These are phyloP conservation scores for Scenedesmus sp. DNA, from an alignment of 163 green algal species.

Conservation along the genomic window DNA sequence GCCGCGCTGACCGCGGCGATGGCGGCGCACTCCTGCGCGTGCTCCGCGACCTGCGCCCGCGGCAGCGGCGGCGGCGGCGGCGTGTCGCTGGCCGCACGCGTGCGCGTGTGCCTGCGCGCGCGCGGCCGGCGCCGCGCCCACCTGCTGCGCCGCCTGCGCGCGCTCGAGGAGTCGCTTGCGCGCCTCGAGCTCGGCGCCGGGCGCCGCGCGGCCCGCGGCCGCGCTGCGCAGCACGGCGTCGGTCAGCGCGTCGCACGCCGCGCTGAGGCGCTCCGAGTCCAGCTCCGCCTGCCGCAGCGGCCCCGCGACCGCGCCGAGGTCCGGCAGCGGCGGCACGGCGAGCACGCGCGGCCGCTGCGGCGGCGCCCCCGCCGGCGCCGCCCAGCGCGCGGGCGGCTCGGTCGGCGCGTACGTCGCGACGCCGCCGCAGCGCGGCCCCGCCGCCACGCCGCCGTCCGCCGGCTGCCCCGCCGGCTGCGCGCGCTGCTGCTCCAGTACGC, in stretches of 20 bases:
- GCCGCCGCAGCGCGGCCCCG: neutral
- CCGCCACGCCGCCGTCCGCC: conserved; percentile 1
- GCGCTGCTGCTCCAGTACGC: conserved; percentile 59
- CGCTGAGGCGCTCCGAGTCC: conserved; percentile 16
- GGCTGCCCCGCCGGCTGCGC: neutral
- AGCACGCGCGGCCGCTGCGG: neutral
- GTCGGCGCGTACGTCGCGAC: no score
- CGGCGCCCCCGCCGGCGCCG: neutral
- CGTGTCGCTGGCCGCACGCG: no score
- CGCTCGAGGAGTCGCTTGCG: conserved; percentile 14
- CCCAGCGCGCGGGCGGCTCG: no score
- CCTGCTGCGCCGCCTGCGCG: conserved; percentile 32
- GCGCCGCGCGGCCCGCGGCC: neutral
- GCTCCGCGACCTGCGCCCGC: conserved; percentile 62
- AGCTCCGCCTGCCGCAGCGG: conserved; percentile 40
- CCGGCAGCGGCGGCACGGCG: conserved; percentile 36
- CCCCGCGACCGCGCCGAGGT: conserved; percentile 30
- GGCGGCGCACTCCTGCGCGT: conserved; percentile 49
- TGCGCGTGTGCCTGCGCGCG: no score
- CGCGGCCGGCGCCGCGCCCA: neutral
- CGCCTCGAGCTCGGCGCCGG: neutral
- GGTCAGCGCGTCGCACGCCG: conserved; percentile 8
- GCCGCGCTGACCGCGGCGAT: conserved; percentile 37
- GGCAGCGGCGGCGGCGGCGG: no score
- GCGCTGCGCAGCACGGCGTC: conserved; percentile 1